phyloP scores from a whole-genome alignment of 306 rosid genomes.

The Pyrus communis region DNA sequence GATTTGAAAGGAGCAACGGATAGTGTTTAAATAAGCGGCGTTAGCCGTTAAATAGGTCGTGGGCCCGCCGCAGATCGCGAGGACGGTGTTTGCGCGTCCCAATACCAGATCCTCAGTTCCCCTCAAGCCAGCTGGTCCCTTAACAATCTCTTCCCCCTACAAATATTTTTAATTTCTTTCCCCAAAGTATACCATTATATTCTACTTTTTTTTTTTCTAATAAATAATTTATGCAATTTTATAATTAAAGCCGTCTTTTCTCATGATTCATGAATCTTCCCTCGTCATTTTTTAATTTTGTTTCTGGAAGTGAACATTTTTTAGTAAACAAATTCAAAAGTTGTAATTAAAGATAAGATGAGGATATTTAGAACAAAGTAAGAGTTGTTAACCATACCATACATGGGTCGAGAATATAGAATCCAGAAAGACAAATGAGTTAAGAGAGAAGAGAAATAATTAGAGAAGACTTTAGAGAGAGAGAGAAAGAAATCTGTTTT shows the following conservation, averaged over 20 bases:
- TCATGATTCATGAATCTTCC: not conserved
- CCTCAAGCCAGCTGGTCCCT: conserved; percentile 27
- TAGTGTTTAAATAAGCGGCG: not conserved
- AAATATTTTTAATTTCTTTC: not conserved
- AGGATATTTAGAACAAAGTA: too few species aligned
- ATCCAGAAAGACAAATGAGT: too few species aligned
- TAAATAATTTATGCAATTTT: not conserved
- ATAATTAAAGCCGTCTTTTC: not conserved
- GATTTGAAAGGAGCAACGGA: not conserved
- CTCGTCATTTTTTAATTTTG: not conserved
- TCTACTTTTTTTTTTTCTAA: not conserved
- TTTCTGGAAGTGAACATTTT: not conserved
- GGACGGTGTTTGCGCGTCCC: conserved; percentile 56
- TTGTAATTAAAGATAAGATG: too few species aligned
- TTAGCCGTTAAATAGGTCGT: conserved; percentile 2
- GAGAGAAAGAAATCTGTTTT: too few species aligned
- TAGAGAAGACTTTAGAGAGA: too few species aligned
- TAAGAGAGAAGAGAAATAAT: too few species aligned
- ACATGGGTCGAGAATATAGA: too few species aligned
- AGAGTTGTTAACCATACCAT: too few species aligned
- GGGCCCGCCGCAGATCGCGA: conserved; percentile 24
- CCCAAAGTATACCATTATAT: not conserved
- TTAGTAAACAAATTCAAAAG: not conserved
- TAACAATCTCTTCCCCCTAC: not conserved
- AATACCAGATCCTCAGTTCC: conserved; percentile 8